These are phyloP conservation scores for Neurospora africana DNA, from an alignment of 495 filamentous ascomycete species.

Conservation along the genomic window DNA sequence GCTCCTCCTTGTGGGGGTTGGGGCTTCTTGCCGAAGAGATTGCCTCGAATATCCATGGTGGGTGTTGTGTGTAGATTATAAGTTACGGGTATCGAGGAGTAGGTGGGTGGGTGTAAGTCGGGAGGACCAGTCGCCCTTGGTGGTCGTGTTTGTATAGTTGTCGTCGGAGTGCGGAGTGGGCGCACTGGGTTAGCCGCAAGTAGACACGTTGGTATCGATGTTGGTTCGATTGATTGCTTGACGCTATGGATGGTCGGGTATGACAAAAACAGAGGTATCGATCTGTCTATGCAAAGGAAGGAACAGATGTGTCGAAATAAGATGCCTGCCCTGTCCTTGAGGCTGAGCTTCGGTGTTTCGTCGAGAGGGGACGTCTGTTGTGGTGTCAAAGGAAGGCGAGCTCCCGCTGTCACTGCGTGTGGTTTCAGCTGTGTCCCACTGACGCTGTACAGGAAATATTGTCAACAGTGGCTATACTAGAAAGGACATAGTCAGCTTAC, in stretches of 20 bases:
- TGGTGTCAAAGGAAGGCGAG: background rate
- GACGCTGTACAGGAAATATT: background rate
- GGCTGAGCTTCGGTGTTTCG: background rate
- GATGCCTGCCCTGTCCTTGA: background rate
- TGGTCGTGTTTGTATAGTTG: background rate
- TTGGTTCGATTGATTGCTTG: background rate
- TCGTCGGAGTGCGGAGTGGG: background rate
- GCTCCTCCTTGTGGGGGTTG: constrained; percentile 11
- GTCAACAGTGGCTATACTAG: background rate
- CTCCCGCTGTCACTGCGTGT: background rate
- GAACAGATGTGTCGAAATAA: background rate
- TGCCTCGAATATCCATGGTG: constrained; percentile 31
- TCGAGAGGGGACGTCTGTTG: background rate
- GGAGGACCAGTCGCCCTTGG: background rate
- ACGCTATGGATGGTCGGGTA: background rate
- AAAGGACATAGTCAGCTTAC: background rate
- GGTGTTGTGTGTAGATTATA: background rate
- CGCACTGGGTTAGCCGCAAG: background rate
- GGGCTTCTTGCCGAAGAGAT: constrained; percentile 26
- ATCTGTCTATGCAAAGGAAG: background rate
- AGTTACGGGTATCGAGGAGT: background rate
- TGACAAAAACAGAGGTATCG: background rate
- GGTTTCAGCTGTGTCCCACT: background rate
- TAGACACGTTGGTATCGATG: constrained; percentile 5
- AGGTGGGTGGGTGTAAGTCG: background rate